Base-by-base conservation (phyloP, 2,329 filamentous ascomycete genomes). In the Emydomyces testavorans region DNA sequence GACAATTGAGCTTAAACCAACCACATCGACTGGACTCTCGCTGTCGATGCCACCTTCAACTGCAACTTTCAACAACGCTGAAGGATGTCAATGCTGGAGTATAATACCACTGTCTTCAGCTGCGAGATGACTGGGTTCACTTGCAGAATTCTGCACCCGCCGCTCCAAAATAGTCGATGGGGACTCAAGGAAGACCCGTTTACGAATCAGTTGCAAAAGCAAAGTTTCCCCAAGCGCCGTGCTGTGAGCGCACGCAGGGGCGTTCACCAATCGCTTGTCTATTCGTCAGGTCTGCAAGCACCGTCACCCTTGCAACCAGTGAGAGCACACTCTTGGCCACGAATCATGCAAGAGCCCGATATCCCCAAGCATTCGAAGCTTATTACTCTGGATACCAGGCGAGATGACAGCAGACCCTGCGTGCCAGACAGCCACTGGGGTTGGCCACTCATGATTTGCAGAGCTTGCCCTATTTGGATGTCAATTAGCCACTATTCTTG, bases 381-480 rank as follows among this genome's bases (percentile, higher is more conserved):
- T 34, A 29, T 32, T n/a, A n/a, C n/a, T 26, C 28, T 40, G 37
- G 36, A 18, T 26, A 8, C 28, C 35, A 34, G 40, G 45, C 45
- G 40, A 10, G 36, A 20, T 32, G 45, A 47, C 45, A 39, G 24
- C 18, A 38, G 7, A 16, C 2, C 11, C 32, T n/a, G 13, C 20
- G n/a, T n/a, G n/a, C n/a, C n/a, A n/a, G n/a, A n/a, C n/a, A n/a
- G n/a, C n/a, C n/a, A n/a, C n/a, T n/a, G n/a, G n/a, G n/a, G n/a
- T n/a, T 11, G 24, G 4, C 34, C 34, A 16, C 43, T n/a, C 35
- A 47, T 47, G 45, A 47, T 40, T 40, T 47, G 45, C 45, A 47
- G 36, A 38, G 16, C 28, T 28, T 45, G 18, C 13, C 15, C 20
- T 26, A 28, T 31, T 31, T 11, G 26, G 23, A 7, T 29, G 15